Evolutionary conservation across 176 grass and related monocot species (phyloP), one percentile per base, ranked within the genome.

Genomic region (Hsuehochloa calcarea): DNA sequence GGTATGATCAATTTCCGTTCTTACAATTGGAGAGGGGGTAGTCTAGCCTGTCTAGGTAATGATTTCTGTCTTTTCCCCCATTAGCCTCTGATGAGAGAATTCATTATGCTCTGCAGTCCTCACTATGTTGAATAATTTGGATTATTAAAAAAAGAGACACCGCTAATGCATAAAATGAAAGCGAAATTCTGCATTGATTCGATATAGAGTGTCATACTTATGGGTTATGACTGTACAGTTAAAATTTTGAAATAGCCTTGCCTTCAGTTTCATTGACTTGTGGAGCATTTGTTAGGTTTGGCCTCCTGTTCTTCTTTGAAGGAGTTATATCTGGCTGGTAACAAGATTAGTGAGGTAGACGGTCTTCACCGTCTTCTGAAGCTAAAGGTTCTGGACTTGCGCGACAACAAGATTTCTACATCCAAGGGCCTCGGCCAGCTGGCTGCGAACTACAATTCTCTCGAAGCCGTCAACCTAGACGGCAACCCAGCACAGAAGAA

Each of bases 261-360:
- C 46, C 5, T 52, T 65, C 85, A 2, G 40, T 35, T 61, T 45
- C n/a, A 31, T 78, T 58, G 22, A 54, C 39, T 49, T 39, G 52
- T 47, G 70, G 29, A 9, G 22, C 22, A 34, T 67, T 78, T 88
- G 51, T 65, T 77, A 98, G 96, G 96, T 83, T 81, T 98, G 85
- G 91, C 96, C 27, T 91, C 96, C 23, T 95, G 93, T 76, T 98
- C 90, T 34, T 89, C 91, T 20, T 56, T 98, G 87, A 95, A 95
- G 81, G 96, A 98, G 83, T 29, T 98, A 51, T 98, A 98, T 87
- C 72, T 98, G 39, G 87, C 77, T 80, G 93, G 93, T 39, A 98
- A 98, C 88, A 98, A 98, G 88, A 94, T 98, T 40, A 95, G 93
- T 70, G 96, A 98, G 86, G 59, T 98, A 29, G 96, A 98, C 70